Percentiles rank a stretch among this genome's conserved stretches.
Conservation (phyloP, 2,329 filamentous ascomycete species). For the Chrysoporthe puriensis region DNA sequence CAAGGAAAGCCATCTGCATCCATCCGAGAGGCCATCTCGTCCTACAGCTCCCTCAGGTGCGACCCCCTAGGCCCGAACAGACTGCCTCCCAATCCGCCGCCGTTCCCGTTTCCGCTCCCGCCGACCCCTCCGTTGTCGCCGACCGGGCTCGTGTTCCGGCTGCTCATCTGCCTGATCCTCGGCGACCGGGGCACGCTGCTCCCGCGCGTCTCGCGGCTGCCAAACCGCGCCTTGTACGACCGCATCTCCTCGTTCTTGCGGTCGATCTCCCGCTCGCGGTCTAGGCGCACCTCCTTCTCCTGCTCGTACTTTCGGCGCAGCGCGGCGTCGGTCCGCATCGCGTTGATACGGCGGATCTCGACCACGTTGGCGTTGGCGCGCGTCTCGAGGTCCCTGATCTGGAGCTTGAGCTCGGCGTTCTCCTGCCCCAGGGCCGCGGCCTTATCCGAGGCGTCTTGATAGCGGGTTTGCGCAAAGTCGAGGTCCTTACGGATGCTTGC, state of each 20-base stretch:
- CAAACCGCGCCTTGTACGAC: slow-evolving; percentile 45
- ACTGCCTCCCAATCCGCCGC: slow-evolving; percentile 9
- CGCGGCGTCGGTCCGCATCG: slow-evolving; percentile 39
- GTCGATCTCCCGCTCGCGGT: slow-evolving; percentile 57
- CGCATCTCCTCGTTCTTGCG: slow-evolving; percentile 53
- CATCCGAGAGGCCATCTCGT: background rate
- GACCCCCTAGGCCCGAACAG: slow-evolving; percentile 25
- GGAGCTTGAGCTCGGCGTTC: slow-evolving; percentile 49
- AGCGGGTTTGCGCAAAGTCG: slow-evolving; percentile 61
- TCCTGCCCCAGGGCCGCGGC: slow-evolving; percentile 50
- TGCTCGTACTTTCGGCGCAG: slow-evolving; percentile 45
- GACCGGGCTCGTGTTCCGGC: slow-evolving; percentile 32
- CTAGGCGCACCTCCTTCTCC: slow-evolving; percentile 47
- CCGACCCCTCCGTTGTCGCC: slow-evolving; percentile 14
- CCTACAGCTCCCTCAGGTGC: slow-evolving; percentile 24
- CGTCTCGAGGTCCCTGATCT: slow-evolving; percentile 45
- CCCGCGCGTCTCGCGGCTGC: slow-evolving; percentile 59
- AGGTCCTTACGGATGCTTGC: slow-evolving; percentile 47
- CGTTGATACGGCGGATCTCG: slow-evolving; percentile 52
- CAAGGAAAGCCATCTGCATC: background rate
- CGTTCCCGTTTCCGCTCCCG: slow-evolving; percentile 7
- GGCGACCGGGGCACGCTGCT: slow-evolving; percentile 62
- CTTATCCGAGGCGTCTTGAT: slow-evolving; percentile 60
- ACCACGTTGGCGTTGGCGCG: slow-evolving; percentile 50
- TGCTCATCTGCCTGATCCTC: slow-evolving; percentile 40